phyloP scores from a whole-genome alignment of 1,284 basidiomycete genomes.

The Cryptococcus deneoformans region DNA sequence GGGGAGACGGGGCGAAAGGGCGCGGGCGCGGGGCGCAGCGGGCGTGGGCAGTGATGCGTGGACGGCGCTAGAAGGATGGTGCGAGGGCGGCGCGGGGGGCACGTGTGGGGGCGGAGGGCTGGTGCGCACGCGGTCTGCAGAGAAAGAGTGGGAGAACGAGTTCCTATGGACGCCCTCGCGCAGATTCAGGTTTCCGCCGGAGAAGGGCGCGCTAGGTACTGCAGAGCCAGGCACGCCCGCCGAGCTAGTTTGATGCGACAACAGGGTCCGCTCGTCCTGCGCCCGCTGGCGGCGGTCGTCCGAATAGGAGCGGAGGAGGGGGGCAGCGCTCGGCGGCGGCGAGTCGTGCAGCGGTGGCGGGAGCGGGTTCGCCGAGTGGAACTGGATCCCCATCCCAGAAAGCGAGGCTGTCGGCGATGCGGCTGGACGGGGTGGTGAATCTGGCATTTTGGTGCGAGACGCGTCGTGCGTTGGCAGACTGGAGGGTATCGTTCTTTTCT shows the following conservation, averaged over 20 bases:
- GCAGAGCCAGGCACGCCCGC: background rate
- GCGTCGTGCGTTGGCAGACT: background rate
- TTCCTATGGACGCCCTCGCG: too few species aligned
- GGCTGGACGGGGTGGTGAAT: background rate
- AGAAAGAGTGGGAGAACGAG: background rate
- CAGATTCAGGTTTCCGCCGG: too few species aligned
- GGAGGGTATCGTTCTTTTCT: background rate
- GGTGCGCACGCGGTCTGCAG: conserved; percentile 1
- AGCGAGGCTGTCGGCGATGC: background rate
- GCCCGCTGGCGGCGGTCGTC: background rate
- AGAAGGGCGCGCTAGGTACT: too few species aligned
- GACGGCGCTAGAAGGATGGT: background rate
- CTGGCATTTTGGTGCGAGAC: background rate
- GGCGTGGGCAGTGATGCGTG: background rate
- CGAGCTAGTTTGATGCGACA: background rate
- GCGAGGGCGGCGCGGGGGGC: background rate
- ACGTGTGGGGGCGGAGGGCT: too few species aligned
- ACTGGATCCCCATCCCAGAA: conserved; percentile 24
- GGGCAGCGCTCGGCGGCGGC: background rate
- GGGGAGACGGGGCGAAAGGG: background rate
- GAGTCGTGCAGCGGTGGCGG: conserved; percentile 1
- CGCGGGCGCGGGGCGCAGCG: background rate
- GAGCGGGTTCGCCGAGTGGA: conserved; percentile 18
- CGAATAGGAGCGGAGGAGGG: background rate
- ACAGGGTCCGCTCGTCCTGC: background rate